Evolutionary conservation across 139 green algal genomes (phyloP).

Genomic region (Chlamydomonas eustigma): DNA sequence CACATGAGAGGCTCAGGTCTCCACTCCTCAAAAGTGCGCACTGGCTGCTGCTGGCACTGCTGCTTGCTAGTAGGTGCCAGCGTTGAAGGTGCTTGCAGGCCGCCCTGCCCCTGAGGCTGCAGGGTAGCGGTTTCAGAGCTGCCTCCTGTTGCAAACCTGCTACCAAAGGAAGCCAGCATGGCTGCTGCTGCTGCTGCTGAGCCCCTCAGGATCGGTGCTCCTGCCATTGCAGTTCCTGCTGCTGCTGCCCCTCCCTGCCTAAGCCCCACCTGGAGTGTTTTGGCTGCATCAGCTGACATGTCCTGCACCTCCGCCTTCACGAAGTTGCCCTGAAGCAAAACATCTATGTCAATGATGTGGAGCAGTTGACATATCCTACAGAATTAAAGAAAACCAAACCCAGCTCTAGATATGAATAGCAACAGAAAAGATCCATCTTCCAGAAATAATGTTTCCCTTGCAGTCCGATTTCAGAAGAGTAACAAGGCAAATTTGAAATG

Average conservation of each 20-base stretch:
- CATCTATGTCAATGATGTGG: too few relatives aligned
- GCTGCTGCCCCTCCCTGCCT: background rate
- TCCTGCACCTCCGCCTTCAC: conserved; percentile 44
- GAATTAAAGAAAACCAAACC: too few relatives aligned
- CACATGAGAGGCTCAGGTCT: conserved; percentile 84
- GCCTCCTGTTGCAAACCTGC: conserved; percentile 34
- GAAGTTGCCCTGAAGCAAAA: conserved; percentile 61
- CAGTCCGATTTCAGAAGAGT: too few relatives aligned
- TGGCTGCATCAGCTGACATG: conserved; percentile 15
- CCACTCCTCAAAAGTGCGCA: conserved; percentile 73
- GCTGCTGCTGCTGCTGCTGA: conserved; percentile 14
- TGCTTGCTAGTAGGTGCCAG: background rate
- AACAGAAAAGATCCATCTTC: too few relatives aligned
- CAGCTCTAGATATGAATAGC: too few relatives aligned
- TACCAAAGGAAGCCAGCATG: conserved; percentile 25
- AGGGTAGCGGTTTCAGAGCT: conserved; percentile 29
- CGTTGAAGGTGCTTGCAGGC: background rate
- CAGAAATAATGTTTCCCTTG: too few relatives aligned
- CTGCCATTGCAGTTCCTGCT: too few relatives aligned
- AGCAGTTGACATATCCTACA: too few relatives aligned
- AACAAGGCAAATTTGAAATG: too few relatives aligned
- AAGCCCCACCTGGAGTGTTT: background rate
- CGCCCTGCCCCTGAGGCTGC: conserved; percentile 22
- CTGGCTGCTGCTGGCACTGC: conserved; percentile 16
- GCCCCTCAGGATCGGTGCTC: background rate